A percentile compares a stretch with the other conserved stretches of the same genome.
phyloP scores from a whole-genome alignment of 2,329 filamentous ascomycete species.

The Neofusicoccum sp. region DNA sequence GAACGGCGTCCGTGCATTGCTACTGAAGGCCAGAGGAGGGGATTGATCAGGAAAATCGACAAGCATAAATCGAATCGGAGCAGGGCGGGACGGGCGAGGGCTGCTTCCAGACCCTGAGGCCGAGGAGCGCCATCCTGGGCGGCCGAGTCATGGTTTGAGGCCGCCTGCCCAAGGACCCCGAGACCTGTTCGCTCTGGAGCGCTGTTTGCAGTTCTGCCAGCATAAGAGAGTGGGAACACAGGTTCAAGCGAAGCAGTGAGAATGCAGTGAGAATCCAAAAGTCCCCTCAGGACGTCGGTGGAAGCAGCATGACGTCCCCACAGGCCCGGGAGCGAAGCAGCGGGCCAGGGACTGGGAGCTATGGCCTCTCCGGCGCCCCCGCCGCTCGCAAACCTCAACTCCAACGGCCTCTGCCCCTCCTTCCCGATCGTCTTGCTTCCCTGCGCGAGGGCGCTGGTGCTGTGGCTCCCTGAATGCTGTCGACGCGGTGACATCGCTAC shows the following conservation, averaged over 20 bases:
- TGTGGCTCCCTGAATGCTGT: no score
- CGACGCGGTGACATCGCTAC: no score
- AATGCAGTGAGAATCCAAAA: not conserved
- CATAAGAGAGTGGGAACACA: no score
- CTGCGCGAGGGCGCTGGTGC: no score
- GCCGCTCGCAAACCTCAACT: not conserved
- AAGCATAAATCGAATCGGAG: not conserved
- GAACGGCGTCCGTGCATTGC: not conserved
- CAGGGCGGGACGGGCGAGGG: not conserved
- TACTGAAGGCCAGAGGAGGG: not conserved
- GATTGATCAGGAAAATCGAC: not conserved
- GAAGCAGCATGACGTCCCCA: not conserved
- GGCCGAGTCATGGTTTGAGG: not conserved
- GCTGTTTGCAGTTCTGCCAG: no score
- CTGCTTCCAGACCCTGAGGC: not conserved
- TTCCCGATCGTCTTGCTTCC: no score
- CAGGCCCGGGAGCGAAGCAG: not conserved
- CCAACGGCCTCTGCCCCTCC: no score
- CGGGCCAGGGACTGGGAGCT: not conserved
- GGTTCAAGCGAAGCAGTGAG: not conserved
- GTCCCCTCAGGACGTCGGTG: not conserved
- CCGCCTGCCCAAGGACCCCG: not conserved
- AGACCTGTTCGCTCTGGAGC: not conserved
- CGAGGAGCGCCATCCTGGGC: not conserved
- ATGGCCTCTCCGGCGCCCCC: not conserved